Evolutionary conservation across 345 rosid species (phyloP).

Genomic region (Turritis glabra): DNA sequence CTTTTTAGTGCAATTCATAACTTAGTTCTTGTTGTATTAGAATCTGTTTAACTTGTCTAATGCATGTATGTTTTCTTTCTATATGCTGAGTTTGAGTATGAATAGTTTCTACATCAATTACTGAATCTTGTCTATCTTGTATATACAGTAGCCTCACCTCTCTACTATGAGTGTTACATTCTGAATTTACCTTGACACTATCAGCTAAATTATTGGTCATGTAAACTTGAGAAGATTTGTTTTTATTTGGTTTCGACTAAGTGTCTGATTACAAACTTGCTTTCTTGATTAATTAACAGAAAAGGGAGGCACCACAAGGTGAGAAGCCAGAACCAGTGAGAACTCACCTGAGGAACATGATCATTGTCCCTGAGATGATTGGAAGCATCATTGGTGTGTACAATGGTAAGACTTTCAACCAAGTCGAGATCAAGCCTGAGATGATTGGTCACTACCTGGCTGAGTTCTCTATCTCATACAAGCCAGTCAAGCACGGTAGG

Average conservation of each 20-base stretch:
- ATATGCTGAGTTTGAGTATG: background rate
- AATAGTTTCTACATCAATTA: too few species aligned
- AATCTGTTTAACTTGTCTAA: background rate
- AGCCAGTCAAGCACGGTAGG: constrained; percentile 97
- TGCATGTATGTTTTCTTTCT: too few species aligned
- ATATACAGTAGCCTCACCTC: background rate
- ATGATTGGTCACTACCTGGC: constrained; percentile 90
- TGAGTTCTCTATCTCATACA: constrained; percentile 82
- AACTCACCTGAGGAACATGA: constrained; percentile 87
- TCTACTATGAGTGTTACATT: background rate
- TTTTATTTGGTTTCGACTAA: too few species aligned
- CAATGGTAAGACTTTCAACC: constrained; percentile 96
- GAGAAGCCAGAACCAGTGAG: constrained; percentile 96
- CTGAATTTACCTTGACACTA: background rate
- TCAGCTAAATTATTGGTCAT: too few species aligned
- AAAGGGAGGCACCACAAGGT: constrained; percentile 93
- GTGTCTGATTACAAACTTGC: background rate
- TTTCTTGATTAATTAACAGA: constrained; percentile 44
- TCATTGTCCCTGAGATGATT: constrained; percentile 96
- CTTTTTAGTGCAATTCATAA: background rate
- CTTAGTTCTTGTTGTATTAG: background rate
- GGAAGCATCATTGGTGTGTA: constrained; percentile 92
- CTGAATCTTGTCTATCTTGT: background rate
- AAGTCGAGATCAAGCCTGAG: constrained; percentile 95
- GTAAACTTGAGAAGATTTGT: too few species aligned